phyloP scores from a whole-genome alignment of 176 grass and related monocot species.

The Poa annua region DNA sequence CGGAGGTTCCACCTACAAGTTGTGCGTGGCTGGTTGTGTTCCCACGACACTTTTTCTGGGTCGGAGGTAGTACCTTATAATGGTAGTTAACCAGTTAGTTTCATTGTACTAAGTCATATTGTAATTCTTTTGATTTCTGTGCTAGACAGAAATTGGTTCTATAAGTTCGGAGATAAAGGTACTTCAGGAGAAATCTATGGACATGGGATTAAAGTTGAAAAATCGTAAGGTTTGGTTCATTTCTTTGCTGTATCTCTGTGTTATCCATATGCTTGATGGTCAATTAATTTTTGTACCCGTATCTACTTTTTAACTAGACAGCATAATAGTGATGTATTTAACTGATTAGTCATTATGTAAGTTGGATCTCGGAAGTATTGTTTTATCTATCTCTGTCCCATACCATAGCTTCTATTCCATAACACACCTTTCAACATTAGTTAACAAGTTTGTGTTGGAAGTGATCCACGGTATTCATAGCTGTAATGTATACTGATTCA shows the following conservation, averaged over 20 bases:
- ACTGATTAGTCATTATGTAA: constrained; percentile 14
- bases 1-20: too few relatives aligned
- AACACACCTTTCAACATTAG: not conserved
- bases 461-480: constrained; percentile 1
- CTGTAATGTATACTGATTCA: constrained; percentile 32
- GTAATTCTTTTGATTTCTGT: constrained; percentile 61
- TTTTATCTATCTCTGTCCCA: constrained; percentile 18
- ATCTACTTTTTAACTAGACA: not conserved
- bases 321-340: not conserved
- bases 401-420: constrained; percentile 1
- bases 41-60: too few relatives aligned
- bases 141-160: constrained; percentile 99
- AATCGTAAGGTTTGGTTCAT: constrained; percentile 87
- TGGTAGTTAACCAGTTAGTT: not conserved
- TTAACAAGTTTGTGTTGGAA: constrained; percentile 20
- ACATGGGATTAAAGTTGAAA: constrained; percentile 98
- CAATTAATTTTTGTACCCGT: not conserved
- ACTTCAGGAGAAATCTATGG: constrained; percentile 98
- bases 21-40: too few relatives aligned
- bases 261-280: constrained; percentile 10
- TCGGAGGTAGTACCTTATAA: too few relatives aligned
- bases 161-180: constrained; percentile 98
- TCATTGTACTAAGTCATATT: constrained; percentile 44
- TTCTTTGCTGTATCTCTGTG: constrained; percentile 40
- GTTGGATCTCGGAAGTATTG: not conserved